phyloP scores from a whole-genome alignment of 208 protist genomes.

The Trypanosoma boissoni region DNA sequence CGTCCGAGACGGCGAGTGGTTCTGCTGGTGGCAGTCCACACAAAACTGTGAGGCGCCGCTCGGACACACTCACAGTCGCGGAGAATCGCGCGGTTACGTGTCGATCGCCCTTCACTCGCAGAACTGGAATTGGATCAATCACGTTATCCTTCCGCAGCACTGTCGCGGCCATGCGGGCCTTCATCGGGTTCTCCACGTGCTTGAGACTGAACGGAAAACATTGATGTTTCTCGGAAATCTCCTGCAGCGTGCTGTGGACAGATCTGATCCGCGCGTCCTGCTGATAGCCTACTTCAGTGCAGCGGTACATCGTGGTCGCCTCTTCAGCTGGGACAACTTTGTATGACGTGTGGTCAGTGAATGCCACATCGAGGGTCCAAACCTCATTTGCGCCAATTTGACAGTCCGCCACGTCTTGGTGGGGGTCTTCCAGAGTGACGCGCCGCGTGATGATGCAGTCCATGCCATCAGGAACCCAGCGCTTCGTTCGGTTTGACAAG shows the following conservation, averaged over 20 bases:
- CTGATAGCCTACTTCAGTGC: slow-evolving; percentile 56
- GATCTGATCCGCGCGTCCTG: slow-evolving; percentile 57
- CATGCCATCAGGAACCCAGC: slow-evolving; percentile 96
- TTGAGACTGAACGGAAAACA: slow-evolving; percentile 87
- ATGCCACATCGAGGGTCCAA: slow-evolving; percentile 88
- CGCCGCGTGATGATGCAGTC: slow-evolving; percentile 94
- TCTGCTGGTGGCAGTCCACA: slow-evolving; percentile 62
- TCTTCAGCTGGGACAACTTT: slow-evolving; percentile 39
- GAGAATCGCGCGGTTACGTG: slow-evolving; percentile 76
- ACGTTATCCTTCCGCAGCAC: slow-evolving; percentile 58
- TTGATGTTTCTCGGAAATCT: slow-evolving; percentile 60
- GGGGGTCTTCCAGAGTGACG: slow-evolving; percentile 51
- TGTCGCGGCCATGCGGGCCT: slow-evolving; percentile 58
- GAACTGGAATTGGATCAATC: slow-evolving; percentile 56
- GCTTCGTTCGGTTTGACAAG: slow-evolving; percentile 96
- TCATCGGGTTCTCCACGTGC: slow-evolving; percentile 54
- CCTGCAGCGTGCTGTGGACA: slow-evolving; percentile 49
- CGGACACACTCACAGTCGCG: slow-evolving; percentile 72
- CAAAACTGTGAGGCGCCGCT: slow-evolving; percentile 67
- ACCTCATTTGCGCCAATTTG: slow-evolving; percentile 68
- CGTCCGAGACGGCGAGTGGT: slow-evolving; percentile 32
- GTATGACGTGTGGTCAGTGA: slow-evolving; percentile 56
- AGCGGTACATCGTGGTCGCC: slow-evolving; percentile 59
- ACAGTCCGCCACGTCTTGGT: slow-evolving; percentile 92
- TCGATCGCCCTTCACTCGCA: slow-evolving; percentile 52